Evolutionary conservation across 306 rosid species (phyloP).

Genomic region (Medicago truncatula): MtrunA17r5.0-ANR NC_053044.1:47136501-47137000

Average conservation of each 20-base stretch:
- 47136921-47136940: neutral
- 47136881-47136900: neutral
- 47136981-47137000: neutral
- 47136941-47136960: neutral
- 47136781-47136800: neutral
- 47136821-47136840: neutral
- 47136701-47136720: neutral
- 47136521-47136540: neutral
- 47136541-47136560: neutral
- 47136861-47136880: neutral
- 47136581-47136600: neutral
- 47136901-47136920: neutral
- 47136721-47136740: neutral
- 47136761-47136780: too few species aligned
- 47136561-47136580: neutral
- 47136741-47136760: neutral
- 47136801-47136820: neutral
- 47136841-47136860: neutral
- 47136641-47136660: neutral
- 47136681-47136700: neutral
- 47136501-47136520: neutral
- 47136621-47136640: neutral
- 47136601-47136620: neutral
- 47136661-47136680: neutral
- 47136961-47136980: neutral